Evolutionary conservation across 106 monocot species (phyloP), one percentile per base, ranked within the genome.

Genomic region (Amphibolis antarctica): DNA sequence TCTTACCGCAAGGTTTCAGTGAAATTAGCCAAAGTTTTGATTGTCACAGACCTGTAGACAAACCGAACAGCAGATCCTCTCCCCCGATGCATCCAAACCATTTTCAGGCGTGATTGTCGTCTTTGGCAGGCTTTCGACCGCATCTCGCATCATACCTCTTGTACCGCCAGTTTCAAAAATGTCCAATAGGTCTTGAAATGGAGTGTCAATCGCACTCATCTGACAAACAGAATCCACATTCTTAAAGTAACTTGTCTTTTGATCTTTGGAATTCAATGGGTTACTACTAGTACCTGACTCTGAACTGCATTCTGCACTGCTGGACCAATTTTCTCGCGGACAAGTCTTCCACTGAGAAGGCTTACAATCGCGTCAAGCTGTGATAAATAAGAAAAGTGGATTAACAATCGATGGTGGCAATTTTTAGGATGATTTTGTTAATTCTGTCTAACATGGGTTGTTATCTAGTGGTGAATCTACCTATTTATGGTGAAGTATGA

Each of bases 261-360:
- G 26, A 21, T 20, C 7, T 44, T 42, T 68, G 42, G 17, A 54
- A 18, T 19, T 11, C 0, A 0, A 28, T 1, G n/a, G 14, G 6
- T 23, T 21, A 19, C 36, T 43, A 13, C 12, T 14, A 12, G 12
- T 47, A 72, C 72, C 72, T 72, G 72, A 29, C 64, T 72, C 54
- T 63, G 53, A 11, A 71, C 53, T 17, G 71, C 71, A 63, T 48
- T 71, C 63, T 72, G 72, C n/a, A 65, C 46, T 5, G 72, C 64
- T 26, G 63, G 72, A 19, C 72, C 72, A n/a, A 65, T 61, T 53
- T 72, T 72, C 30, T 72, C 72, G 5, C 64, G 44, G 14, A 72
- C 72, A 47, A 72, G 72, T 46, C 72, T 56, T 42, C 64, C 72
- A 42, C 72, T 72, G 12, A 69, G 69, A 46, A 69, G 69, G 29